These are phyloP conservation scores for Fraxinus latifolia DNA, from an alignment of 305 asterid genomes.

Conservation along the genomic window DNA sequence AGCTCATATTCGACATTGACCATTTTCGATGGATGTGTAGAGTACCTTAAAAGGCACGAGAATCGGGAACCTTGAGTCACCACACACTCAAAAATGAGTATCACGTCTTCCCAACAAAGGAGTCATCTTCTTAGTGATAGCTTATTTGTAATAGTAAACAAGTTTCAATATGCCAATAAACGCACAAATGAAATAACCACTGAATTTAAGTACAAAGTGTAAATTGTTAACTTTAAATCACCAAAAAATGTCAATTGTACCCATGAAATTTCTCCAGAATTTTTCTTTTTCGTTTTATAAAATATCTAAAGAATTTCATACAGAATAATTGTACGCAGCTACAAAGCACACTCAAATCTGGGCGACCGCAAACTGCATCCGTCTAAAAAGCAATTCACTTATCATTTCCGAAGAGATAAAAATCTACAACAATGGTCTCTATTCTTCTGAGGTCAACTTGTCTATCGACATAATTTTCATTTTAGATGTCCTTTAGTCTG, in stretches of 20 bases:
- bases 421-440: not conserved
- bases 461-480: constrained; percentile 6
- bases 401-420: not conserved
- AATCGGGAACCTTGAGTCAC: not conserved
- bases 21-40: not conserved
- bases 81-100: not conserved
- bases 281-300: not conserved
- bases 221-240: not conserved
- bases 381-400: not conserved
- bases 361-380: not conserved
- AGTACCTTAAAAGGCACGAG: not conserved
- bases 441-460: not conserved
- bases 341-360: not conserved
- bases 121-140: not conserved
- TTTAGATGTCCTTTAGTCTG: constrained; percentile 78
- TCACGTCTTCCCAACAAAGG: not conserved
- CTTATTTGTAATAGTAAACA: not conserved
- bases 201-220: not conserved
- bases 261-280: not conserved
- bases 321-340: not conserved
- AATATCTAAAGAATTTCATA: not conserved
- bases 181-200: not conserved
- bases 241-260: not conserved
- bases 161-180: not conserved
- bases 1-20: not conserved